Evolutionary conservation across 805 yeast genomes (phyloP).

Genomic region (fission yeast (Schizosaccharomyces pombe)): DNA sequence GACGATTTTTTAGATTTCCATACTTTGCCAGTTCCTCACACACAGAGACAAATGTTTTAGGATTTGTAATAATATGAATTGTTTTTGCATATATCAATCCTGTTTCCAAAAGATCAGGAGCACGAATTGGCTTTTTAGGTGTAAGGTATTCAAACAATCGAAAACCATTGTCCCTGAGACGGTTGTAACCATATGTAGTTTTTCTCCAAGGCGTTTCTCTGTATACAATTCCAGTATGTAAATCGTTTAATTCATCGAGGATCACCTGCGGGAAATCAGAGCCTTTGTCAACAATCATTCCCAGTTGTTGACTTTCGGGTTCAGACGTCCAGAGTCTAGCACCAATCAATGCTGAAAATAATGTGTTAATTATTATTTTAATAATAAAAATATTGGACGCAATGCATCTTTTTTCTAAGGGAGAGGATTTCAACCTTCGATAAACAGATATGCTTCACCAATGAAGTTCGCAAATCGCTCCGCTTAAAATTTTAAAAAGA

Average conservation of each 20-base stretch:
- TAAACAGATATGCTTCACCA: too few species aligned
- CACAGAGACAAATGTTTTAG: conserved; percentile 26
- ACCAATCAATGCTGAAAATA: conserved; percentile 31
- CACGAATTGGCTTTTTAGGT: conserved; percentile 35
- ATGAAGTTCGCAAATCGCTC: too few species aligned
- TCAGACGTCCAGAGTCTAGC: conserved; percentile 30
- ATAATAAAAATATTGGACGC: too few species aligned
- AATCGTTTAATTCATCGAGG: conserved; percentile 23
- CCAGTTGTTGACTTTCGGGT: conserved; percentile 19
- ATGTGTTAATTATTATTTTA: too few species aligned
- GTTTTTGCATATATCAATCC: conserved; percentile 22
- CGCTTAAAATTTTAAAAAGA: not conserved
- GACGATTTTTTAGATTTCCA: conserved; percentile 6
- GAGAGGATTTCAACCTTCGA: too few species aligned
- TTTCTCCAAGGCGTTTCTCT: conserved; percentile 28
- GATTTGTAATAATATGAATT: conserved; percentile 55
- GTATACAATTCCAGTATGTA: conserved; percentile 40
- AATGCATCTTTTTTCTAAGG: too few species aligned
- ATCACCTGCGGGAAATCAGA: conserved; percentile 40
- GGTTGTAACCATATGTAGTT: conserved; percentile 68
- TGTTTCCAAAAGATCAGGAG: conserved; percentile 23
- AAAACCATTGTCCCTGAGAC: conserved; percentile 38
- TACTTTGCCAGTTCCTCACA: not conserved
- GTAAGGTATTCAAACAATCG: conserved; percentile 38
- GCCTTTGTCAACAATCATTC: conserved; percentile 63